Percentiles rank a stretch among this genome's conserved stretches.
These are phyloP conservation scores for Brassica hybrid DNA, from an alignment of 441 rosid species.

Conservation along the genomic window DNA sequence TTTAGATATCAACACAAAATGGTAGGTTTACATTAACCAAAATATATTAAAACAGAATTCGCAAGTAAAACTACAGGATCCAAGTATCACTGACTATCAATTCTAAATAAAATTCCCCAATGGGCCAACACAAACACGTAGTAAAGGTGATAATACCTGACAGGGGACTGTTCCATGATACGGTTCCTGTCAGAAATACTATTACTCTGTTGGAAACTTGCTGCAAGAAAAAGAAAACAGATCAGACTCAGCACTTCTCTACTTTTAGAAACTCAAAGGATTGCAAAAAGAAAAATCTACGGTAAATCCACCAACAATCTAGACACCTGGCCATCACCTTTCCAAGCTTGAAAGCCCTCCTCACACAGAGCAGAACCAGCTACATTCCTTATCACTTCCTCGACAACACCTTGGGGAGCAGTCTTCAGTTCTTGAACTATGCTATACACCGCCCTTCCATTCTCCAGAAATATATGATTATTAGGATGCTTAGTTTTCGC, in stretches of 20 bases:
- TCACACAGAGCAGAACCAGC: constrained; percentile 86
- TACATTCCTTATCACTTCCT: constrained; percentile 71
- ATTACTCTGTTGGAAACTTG: constrained; percentile 54
- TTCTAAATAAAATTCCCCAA: constrained; percentile 10
- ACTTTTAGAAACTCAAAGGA: constrained; percentile 4
- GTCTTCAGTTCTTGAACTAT: constrained; percentile 81
- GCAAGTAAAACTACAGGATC: background rate
- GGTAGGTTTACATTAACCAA: constrained; percentile 6
- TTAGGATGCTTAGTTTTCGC: constrained; percentile 92
- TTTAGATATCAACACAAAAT: constrained; percentile 27
- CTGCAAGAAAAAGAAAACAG: constrained; percentile 51
- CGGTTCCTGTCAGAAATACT: constrained; percentile 45
- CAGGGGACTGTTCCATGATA: constrained; percentile 45
- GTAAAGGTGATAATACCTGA: constrained; percentile 49
- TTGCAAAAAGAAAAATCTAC: constrained; percentile 9
- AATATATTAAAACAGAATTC: background rate
- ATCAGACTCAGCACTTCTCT: constrained; percentile 29
- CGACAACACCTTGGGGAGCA: constrained; percentile 63
- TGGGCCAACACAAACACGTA: background rate
- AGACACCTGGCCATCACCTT: constrained; percentile 59
- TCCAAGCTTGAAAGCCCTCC: constrained; percentile 84
- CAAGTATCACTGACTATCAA: constrained; percentile 8
- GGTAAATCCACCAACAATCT: constrained; percentile 6
- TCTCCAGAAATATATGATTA: constrained; percentile 89
- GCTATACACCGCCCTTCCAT: constrained; percentile 78